phyloP scores from a whole-genome alignment of 371 early-diverging fungal species.

The Mucor plumbeus region DNA sequence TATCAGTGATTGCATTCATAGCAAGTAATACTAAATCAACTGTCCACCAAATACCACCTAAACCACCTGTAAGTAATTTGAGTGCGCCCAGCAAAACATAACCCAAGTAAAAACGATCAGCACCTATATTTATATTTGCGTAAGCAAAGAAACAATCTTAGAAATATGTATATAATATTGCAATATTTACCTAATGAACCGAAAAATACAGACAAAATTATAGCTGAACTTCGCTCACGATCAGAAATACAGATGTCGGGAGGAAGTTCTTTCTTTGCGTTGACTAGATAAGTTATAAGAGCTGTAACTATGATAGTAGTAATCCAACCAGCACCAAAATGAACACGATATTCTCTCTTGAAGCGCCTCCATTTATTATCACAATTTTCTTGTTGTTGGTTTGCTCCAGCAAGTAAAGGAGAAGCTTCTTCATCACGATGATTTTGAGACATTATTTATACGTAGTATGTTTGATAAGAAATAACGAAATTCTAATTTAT shows the following conservation, averaged over 20 bases:
- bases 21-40: conserved; percentile 5
- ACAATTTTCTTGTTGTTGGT: neutral
- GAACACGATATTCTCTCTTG: neutral
- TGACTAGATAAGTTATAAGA: neutral
- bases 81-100: conserved; percentile 51
- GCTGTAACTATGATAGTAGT: neutral
- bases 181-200: conserved; percentile 11
- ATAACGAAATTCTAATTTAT: too few species aligned
- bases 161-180: too few species aligned
- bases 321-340: conserved; percentile 4
- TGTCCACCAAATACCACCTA: conserved; percentile 21
- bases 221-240: conserved; percentile 3
- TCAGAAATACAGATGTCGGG: conserved; percentile 8
- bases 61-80: conserved; percentile 44
- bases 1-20: conserved; percentile 7
- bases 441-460: neutral
- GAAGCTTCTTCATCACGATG: conserved; percentile 11
- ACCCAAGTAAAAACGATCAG: conserved; percentile 63
- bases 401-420: neutral
- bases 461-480: too few species aligned
- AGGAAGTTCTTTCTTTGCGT: neutral
- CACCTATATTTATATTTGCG: neutral
- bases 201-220: conserved; percentile 7
- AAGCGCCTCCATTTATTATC: neutral
- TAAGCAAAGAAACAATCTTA: neutral